Evolutionary conservation across 2,329 filamentous ascomycete genomes (phyloP).

Genomic region (Cladorrhinum sp.): DNA sequence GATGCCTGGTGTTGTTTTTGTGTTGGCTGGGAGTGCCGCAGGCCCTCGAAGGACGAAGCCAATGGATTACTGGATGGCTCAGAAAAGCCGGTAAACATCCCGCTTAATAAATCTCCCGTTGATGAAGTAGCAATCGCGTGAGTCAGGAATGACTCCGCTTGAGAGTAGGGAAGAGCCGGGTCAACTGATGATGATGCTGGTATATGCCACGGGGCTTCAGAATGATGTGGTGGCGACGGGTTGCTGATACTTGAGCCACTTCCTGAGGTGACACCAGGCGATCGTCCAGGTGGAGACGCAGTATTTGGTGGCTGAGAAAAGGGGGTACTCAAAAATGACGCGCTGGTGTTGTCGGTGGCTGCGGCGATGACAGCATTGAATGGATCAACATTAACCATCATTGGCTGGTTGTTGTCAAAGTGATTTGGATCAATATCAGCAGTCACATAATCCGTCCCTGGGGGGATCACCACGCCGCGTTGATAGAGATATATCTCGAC

Average conservation of each 20-base stretch:
- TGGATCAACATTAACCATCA: not conserved
- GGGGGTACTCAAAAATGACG: not conserved
- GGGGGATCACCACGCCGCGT: conserved; percentile 61
- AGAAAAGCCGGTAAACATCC: not conserved
- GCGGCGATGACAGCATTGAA: not conserved
- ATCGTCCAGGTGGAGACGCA: not conserved
- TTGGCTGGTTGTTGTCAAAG: conserved; percentile 32
- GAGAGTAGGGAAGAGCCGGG: not conserved
- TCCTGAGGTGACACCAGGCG: not conserved
- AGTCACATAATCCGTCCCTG: conserved; percentile 57
- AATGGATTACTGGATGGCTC: not conserved
- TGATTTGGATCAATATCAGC: conserved; percentile 51
- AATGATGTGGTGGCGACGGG: not conserved
- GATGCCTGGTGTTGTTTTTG: not conserved
- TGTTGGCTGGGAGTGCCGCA: not conserved
- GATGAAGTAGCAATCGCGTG: not conserved
- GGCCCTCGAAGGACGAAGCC: not conserved
- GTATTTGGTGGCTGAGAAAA: not conserved
- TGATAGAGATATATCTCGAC: conserved; percentile 70
- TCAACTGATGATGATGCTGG: not conserved
- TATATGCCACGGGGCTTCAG: not conserved
- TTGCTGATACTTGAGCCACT: not conserved
- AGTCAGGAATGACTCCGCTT: not conserved
- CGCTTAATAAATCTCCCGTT: not conserved
- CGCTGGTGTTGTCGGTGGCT: not conserved